These are phyloP conservation scores for Pichia sporocuriosa DNA, from an alignment of 805 yeast genomes.

Conservation along the genomic window DNA sequence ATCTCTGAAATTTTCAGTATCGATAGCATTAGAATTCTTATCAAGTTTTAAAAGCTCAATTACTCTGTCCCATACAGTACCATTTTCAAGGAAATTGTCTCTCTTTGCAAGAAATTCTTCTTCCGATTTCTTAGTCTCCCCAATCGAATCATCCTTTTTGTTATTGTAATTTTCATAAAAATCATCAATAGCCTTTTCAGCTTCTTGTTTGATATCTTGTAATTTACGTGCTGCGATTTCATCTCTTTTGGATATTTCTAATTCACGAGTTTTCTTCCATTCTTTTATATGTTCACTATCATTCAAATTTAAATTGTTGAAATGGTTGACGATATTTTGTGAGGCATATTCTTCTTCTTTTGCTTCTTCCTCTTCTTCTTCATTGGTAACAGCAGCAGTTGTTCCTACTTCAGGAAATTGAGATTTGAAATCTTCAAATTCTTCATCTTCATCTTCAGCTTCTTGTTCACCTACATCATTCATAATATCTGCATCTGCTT, in stretches of 20 bases:
- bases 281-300: conserved; percentile 58
- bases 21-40: conserved; percentile 31
- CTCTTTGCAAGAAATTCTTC: conserved; percentile 65
- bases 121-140: conserved; percentile 59
- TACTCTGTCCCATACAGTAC: conserved; percentile 52
- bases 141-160: conserved; percentile 67
- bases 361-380: neutral
- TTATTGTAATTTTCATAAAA: conserved; percentile 86
- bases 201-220: conserved; percentile 62
- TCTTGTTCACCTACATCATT: conserved; percentile 27
- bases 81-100: conserved; percentile 51
- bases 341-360: conserved; percentile 30
- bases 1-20: conserved; percentile 35
- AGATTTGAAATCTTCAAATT: conserved; percentile 53
- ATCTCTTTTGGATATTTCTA: conserved; percentile 77
- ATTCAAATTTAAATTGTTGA: conserved; percentile 31
- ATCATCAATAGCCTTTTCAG: conserved; percentile 78
- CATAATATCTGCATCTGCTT: conserved; percentile 43
- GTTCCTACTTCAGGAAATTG: conserved; percentile 54
- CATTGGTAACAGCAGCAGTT: conserved; percentile 7
- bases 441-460: conserved; percentile 34
- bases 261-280: conserved; percentile 78
- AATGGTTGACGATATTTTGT: conserved; percentile 39
- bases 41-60: conserved; percentile 36
- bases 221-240: conserved; percentile 58